phyloP scores from a whole-genome alignment of 139 green algal species.

The Chlorella sp. region DNA sequence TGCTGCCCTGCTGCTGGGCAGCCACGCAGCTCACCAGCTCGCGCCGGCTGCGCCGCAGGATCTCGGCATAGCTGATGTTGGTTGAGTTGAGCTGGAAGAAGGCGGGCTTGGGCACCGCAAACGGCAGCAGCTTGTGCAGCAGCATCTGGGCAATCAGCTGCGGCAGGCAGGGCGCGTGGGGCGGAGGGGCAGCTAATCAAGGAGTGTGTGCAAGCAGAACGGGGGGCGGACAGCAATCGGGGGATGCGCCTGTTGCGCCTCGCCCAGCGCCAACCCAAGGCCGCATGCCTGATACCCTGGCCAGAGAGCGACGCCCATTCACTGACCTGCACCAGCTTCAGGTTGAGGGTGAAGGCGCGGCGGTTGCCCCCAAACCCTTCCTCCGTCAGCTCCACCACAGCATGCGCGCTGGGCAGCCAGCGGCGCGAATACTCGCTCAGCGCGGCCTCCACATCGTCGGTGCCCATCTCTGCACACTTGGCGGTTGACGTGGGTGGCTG shows the following conservation, averaged over 20 bases:
- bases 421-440: slow-evolving; percentile 18
- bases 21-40: slow-evolving; percentile 1
- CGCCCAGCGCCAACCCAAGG: no score
- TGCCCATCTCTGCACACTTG: slow-evolving; percentile 20
- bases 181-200: no score
- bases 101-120: slow-evolving; percentile 25
- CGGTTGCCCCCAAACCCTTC: slow-evolving; percentile 19
- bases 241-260: no score
- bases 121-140: slow-evolving; percentile 33
- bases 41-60: slow-evolving; percentile 1
- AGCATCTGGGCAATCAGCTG: slow-evolving; percentile 28
- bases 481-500: no score
- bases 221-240: no score
- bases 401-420: slow-evolving; percentile 37
- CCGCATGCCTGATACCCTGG: no score
- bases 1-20: no score
- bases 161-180: background rate
- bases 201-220: no score
- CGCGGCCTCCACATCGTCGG: background rate
- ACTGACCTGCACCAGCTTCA: slow-evolving; percentile 20
- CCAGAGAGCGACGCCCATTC: background rate
- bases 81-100: slow-evolving; percentile 21
- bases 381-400: slow-evolving; percentile 19
- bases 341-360: slow-evolving; percentile 13
- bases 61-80: background rate